These are phyloP conservation scores for Verticillium tricorpus DNA, from an alignment of 2,329 filamentous ascomycete genomes.

Conservation along the genomic window DNA sequence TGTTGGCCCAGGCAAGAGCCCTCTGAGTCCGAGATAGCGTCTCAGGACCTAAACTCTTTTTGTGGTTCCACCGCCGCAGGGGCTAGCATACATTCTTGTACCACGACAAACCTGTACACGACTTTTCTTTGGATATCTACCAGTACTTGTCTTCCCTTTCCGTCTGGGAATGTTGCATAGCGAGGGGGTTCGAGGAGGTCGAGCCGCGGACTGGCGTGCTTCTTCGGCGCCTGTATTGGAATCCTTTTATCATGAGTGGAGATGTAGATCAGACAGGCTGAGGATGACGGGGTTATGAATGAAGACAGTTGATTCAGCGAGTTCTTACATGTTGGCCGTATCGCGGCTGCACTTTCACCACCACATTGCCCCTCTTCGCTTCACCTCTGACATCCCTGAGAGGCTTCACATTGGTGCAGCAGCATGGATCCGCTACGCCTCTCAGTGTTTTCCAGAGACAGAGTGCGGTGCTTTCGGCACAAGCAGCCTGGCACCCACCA, in stretches of 20 bases:
- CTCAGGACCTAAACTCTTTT: neutral
- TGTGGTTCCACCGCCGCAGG: neutral
- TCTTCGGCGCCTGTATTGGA: neutral
- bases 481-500: neutral
- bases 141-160: neutral
- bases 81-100: neutral
- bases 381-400: no score
- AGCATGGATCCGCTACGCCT: no score
- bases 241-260: neutral
- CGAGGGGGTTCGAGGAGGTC: neutral
- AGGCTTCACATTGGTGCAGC: no score
- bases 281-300: neutral
- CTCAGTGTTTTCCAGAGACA: no score
- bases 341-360: no score
- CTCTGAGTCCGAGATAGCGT: conserved; percentile 32
- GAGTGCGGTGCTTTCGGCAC: no score
- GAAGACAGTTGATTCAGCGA: neutral
- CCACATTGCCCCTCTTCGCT: no score
- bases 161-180: neutral
- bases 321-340: neutral
- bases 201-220: neutral
- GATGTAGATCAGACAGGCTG: neutral
- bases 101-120: neutral
- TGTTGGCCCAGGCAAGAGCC: conserved; percentile 36
- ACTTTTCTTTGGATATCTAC: neutral